Evolutionary conservation across 306 rosid species (phyloP), one percentile per base, ranked within the genome.

Genomic region (Lotus japonicus): DNA sequence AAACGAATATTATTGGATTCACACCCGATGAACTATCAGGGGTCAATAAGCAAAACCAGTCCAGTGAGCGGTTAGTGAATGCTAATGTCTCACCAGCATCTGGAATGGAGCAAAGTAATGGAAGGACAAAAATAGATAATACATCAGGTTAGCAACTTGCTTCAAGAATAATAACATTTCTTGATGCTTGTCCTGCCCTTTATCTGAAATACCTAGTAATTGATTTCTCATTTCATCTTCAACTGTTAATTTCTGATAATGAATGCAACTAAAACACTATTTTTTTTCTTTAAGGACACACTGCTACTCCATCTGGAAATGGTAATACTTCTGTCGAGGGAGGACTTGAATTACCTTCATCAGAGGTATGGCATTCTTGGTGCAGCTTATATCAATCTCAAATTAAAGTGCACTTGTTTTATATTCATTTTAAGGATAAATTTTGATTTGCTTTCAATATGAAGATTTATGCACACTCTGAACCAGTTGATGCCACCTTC

Each of bases 11-110:
- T 48, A 80, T 64, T 81, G 80, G 78, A 57, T 76, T 86, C 43
- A 56, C 74, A 66, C 81, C 92, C 45, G 87, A 84, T 70, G 97
- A 87, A 79, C 64, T 75, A 75, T 87, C 92, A 42, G 92, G 84
- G 62, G 79, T 84, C 71, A 69, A 83, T 81, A 90, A 81, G 78
- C 95, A 84, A 81, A 90, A 81, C 53, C 82, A 77, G 75, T 66
- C 82, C 45, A 74, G 69, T 31, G 90, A 94, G 66, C 75, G 74
- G 59, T 58, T 90, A 70, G 88, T 74, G 78, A 82, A 79, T 73
- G 76, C 86, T 68, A 94, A 77, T 77, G 68, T 70, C 72, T 76
- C 82, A n/a, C 81, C 76, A 59, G 75, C 92, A 56, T 66, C 85
- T 75, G 88, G 73, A 59, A 69, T 64, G 72, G 95, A 86, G 72